These are phyloP conservation scores for Xylaria telfairii DNA, from an alignment of 495 filamentous ascomycete species.

Conservation along the genomic window DNA sequence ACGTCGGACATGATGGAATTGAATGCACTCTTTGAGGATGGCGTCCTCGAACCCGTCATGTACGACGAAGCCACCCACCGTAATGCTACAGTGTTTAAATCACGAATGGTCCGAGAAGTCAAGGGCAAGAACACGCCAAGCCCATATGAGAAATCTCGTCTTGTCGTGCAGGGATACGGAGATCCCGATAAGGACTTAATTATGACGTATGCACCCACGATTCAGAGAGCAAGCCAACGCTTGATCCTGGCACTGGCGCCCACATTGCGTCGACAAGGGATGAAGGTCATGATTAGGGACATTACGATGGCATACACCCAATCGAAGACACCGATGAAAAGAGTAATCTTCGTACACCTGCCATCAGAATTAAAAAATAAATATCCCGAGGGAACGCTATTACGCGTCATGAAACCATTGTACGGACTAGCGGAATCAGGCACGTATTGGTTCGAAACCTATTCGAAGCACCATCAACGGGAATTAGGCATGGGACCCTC, in stretches of 20 bases:
- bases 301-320: conserved; percentile 11
- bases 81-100: neutral
- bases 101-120: neutral
- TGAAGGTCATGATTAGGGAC: neutral
- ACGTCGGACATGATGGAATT: too few relatives aligned
- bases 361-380: neutral
- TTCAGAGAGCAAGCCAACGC: conserved; percentile 16
- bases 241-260: conserved; percentile 10
- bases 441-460: neutral
- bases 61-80: too few relatives aligned
- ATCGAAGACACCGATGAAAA: neutral
- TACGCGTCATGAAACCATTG: neutral
- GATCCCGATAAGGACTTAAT: conserved; percentile 15
- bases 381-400: conserved; percentile 1
- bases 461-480: neutral
- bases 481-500: neutral
- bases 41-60: too few relatives aligned
- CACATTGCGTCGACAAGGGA: neutral
- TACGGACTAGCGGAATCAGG: neutral
- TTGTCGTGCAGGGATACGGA: conserved; percentile 17
- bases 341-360: neutral
- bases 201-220: conserved; percentile 16
- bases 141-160: conserved; percentile 22
- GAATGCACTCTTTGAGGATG: too few relatives aligned
- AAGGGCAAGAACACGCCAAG: conserved; percentile 10